phyloP scores from a whole-genome alignment of 257 asterid genomes.

The Salvia splendens region DNA sequence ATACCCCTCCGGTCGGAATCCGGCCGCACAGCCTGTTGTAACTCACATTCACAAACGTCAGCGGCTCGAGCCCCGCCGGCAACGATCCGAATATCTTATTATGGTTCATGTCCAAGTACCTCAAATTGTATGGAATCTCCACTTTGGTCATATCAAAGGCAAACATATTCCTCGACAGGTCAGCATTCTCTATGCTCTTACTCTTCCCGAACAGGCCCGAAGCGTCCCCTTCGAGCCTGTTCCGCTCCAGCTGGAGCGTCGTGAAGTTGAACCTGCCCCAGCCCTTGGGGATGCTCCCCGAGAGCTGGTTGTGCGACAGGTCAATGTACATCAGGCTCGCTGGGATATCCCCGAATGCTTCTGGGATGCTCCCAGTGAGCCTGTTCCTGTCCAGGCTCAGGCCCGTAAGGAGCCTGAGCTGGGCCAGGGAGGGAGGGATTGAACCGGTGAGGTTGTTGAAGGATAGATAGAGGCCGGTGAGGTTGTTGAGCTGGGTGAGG shows the following conservation, averaged over 20 bases:
- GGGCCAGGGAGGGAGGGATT: constrained; percentile 47
- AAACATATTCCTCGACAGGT: constrained; percentile 57
- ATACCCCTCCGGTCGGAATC: constrained; percentile 47
- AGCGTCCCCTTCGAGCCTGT: constrained; percentile 58
- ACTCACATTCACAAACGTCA: constrained; percentile 50
- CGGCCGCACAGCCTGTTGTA: constrained; percentile 51
- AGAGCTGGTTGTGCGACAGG: constrained; percentile 62
- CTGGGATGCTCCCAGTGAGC: constrained; percentile 61
- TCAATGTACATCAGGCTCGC: constrained; percentile 40
- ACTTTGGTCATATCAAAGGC: constrained; percentile 58
- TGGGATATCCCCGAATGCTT: constrained; percentile 44
- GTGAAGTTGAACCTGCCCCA: constrained; percentile 40
- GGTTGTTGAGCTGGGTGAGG: constrained; percentile 41
- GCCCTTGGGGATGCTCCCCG: constrained; percentile 51
- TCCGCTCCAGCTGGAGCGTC: constrained; percentile 45
- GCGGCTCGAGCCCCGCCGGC: constrained; percentile 43
- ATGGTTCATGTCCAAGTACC: constrained; percentile 51
- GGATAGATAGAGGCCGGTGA: constrained; percentile 40
- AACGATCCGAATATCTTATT: constrained; percentile 52
- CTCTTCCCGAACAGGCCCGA: constrained; percentile 59
- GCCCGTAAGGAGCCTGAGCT: constrained; percentile 36
- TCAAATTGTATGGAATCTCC: constrained; percentile 44
- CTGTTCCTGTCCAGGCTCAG: constrained; percentile 52
- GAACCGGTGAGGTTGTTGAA: constrained; percentile 47
- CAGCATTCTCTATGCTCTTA: constrained; percentile 38